These are phyloP conservation scores for Niebla homalea DNA, from an alignment of 495 filamentous ascomycete species.

Conservation along the genomic window DNA sequence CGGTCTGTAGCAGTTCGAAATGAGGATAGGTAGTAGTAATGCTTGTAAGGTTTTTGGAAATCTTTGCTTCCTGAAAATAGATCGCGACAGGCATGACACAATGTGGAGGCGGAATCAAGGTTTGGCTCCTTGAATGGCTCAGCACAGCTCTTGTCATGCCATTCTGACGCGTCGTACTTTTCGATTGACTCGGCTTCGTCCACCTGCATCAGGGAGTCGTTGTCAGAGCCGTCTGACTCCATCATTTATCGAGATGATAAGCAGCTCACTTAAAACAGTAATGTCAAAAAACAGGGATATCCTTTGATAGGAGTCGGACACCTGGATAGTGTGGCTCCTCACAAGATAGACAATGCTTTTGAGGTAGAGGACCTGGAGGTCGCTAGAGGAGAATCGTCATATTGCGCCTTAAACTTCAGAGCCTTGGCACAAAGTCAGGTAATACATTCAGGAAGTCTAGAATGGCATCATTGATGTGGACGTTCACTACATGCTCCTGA, in stretches of 20 bases:
- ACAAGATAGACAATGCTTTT: too few relatives aligned
- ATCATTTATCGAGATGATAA: not conserved
- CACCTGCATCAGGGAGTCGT: not conserved
- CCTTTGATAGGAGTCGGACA: too few relatives aligned
- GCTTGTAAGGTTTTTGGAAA: not conserved
- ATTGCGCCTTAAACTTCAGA: too few relatives aligned
- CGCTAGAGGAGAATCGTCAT: too few relatives aligned
- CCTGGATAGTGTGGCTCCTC: too few relatives aligned
- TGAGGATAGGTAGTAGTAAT: not conserved
- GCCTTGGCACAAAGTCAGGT: too few relatives aligned
- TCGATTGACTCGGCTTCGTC: not conserved
- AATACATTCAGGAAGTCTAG: too few relatives aligned
- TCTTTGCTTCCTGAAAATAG: not conserved
- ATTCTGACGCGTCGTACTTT: not conserved
- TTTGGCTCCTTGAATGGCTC: not conserved
- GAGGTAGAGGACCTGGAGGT: too few relatives aligned
- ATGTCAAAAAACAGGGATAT: too few relatives aligned
- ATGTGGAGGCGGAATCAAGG: not conserved
- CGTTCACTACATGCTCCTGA: too few relatives aligned
- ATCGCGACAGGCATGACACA: not conserved
- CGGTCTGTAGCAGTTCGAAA: not conserved
- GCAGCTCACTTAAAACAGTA: too few relatives aligned
- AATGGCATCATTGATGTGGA: too few relatives aligned
- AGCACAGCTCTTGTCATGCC: not conserved
- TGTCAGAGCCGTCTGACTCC: not conserved